Evolutionary conservation across 164 flowering plant species (phyloP), one percentile per base, ranked within the genome.

Genomic region (Vitis cinerea): DNA sequence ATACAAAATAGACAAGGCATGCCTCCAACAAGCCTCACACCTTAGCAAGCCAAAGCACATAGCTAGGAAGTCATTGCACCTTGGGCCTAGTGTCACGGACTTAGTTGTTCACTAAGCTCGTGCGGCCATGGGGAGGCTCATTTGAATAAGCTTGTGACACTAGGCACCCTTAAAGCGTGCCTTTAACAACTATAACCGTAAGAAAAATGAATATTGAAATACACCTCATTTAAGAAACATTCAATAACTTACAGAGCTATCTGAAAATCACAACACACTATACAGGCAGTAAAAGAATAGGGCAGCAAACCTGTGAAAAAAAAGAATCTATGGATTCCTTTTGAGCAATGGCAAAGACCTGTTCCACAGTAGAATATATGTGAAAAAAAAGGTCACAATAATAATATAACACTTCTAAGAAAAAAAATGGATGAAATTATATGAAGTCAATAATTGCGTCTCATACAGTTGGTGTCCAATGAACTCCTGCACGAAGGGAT

Each of bases 391-490:
- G 1, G 58, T 66, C 50, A 58, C 4, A 52, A 61, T 4, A 59
- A 23, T 8, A 69, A 13, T 19, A 12, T 0, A 61, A 61, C 61
- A 10, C 13, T 54, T 30, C 4, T 37, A 56, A 23, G 27, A 23
- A 23, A 66, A 50, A 59, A 64, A 62, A 63, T 50, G 48, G 10
- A 4, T 27, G 17, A 23, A 29, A 70, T 9, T 9, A 59, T 19
- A 61, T 12, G 61, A 71, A 15, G 27, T 37, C 49, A 49, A 50
- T 11, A 16, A 52, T 31, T 27, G 37, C 12, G 70, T 59, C 58
- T 73, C 92, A 59, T 89, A 95, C 99, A 79, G 85, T 72, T 14
- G 98, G 99, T 8, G 97, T 95, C 99, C 99, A 95, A 71, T 95
- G 90, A 77, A 85, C 84, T 74, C 99, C 99, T 3, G 99, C 98